Evolutionary conservation across 306 rosid genomes (phyloP), one percentile per base, ranked within the genome.

Genomic region (Alnus glutinosa): DNA sequence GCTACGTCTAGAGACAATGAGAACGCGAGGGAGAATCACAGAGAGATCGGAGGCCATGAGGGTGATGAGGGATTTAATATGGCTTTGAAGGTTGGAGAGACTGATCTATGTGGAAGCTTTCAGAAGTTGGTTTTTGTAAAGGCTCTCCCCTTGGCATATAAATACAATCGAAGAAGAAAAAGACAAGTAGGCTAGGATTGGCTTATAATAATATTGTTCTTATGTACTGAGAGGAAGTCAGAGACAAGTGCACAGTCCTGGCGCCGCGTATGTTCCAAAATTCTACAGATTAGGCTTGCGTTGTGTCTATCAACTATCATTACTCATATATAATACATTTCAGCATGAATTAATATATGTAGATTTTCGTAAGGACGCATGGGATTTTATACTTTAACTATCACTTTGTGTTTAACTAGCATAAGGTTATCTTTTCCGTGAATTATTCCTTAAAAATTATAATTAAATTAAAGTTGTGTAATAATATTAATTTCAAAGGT

Each of bases 1-100:
- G 84, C 76, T 88, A 44, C 98, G 97, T 70, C 98, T 81, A 36
- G 98, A 94, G 79, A 94, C 98, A 32, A 94, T 93, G n/a, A 94
- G 90, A 74, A 92, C 97, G 55, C 97, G 97, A 78, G 98, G 98
- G 67, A 92, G 97, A 52, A 94, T 87, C 7, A 55, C 86, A 3
- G 97, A 91, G 67, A 92, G 91, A 89, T 94, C 97, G 30, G 97
- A 73, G 73, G 86, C 84, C 95, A 90, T 90, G 70, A 48, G 5
- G 19, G 59, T 48, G 18, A 28, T 5, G 37, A 13, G 34, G 18
- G 37, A 4, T 30, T 30, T 68, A 61, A 10, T 1, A 32, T 3
- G 28, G 70, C 50, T 10, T 68, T 18, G 15, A 44, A 74, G 16
- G 9, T 30, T 74, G 77, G 80, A 73, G 11, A n/a, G 9, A 32